Conservation (phyloP, 352 stramenopile species). For the Globisporangium abappressorium region DNA sequence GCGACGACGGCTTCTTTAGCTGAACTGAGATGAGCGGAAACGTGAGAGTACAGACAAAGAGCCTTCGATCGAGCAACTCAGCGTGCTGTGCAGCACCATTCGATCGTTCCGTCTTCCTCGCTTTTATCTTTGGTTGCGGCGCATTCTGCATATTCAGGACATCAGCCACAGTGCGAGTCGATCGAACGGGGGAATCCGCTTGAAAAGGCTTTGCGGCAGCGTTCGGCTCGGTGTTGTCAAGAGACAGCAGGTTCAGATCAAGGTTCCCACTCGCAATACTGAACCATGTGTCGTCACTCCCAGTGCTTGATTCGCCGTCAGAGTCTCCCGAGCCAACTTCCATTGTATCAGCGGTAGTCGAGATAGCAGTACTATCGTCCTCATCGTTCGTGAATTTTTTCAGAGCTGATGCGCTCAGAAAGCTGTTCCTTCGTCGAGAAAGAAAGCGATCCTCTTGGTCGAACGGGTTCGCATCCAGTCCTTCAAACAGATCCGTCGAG, state of each 20-base stretch:
- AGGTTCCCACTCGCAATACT: constrained; percentile 76
- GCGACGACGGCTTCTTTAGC: constrained; percentile 68
- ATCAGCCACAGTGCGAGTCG: constrained; percentile 2
- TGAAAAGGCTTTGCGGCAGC: constrained; percentile 3
- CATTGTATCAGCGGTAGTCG: constrained; percentile 16
- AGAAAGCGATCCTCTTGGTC: constrained; percentile 28
- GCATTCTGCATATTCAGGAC: neutral
- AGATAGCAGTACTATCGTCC: constrained; percentile 18
- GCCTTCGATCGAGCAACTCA: constrained; percentile 63
- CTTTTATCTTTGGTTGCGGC: constrained; percentile 23
- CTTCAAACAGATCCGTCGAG: constrained; percentile 19
- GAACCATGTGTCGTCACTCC: constrained; percentile 89
- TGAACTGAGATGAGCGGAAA: constrained; percentile 78
- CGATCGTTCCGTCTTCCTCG: constrained; percentile 25
- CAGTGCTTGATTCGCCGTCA: constrained; percentile 64
- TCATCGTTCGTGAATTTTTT: constrained; percentile 51
- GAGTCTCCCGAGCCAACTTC: constrained; percentile 35
- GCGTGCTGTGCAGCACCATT: constrained; percentile 16
- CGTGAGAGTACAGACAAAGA: constrained; percentile 82
- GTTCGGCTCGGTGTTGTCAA: neutral
- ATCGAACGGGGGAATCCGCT: neutral
- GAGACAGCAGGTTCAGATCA: constrained; percentile 27
- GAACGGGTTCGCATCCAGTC: constrained; percentile 19
- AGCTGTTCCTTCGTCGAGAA: constrained; percentile 26
- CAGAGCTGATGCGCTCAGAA: constrained; percentile 49